Evolutionary conservation across 768 basidiomycete genomes (phyloP), one percentile per base, ranked within the genome.

Genomic region (Lactifluus pinguis): DNA sequence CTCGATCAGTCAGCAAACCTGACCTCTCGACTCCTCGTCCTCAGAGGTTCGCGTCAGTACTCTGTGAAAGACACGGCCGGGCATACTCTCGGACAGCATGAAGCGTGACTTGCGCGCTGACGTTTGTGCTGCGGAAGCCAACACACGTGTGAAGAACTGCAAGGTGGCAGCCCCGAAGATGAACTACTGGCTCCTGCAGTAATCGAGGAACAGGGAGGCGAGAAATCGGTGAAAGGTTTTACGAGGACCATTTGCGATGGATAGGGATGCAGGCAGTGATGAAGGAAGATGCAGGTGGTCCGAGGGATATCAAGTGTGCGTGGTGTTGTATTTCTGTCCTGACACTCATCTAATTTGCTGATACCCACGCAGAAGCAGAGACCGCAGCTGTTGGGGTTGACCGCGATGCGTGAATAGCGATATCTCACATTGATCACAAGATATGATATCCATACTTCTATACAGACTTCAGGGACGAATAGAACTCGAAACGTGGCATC

Each of bases 221-320:
- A 85, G 82, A 62, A 97, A 98, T 77, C 79, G 95, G 70, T 73
- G 94, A 72, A 95, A 92, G 70, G 67, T 98, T 50, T 73, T 98
- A 29, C 88, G 93, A 68, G 89, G 97, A 50, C 89, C 89, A 13
- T 68, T 91, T 30, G 92, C 87, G 62, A 70, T 97, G 72, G 95
- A 98, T 72, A 88, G 84, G 25, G 25, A 25, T 25, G 25, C 25
- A 25, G 25, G 2, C 25, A 86, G 87, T 21, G 88, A 87, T 3
- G 85, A 86, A 2, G 1, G 77, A 76, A 0, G 76, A 72, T 29
- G 69, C 68, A 4, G 71, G 68, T 49, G 72, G 47, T 34, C 30
- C 38, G 11, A 47, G 47, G 14, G 52, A 49, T 8, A 13, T 49
- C 32, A 52, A 52, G 60, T n/a, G 29, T 10, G n/a, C n/a, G n/a